Evolutionary conservation across 192 early-diverging fungal genomes (phyloP).

Genomic region (Entophlyctis luteolus): DNA sequence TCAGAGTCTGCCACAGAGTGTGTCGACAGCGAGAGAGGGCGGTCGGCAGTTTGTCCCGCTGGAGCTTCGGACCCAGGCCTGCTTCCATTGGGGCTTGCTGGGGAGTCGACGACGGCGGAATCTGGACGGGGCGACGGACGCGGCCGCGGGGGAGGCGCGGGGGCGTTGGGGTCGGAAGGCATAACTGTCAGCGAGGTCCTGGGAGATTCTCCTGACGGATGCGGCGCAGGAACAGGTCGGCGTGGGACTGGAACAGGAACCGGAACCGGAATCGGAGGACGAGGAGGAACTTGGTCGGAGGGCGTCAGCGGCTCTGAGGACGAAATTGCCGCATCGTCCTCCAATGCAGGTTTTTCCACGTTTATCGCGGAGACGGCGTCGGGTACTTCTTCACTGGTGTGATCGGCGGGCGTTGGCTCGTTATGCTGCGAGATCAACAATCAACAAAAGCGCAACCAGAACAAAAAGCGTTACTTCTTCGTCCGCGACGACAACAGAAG

Average conservation of each 20-base stretch:
- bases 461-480: neutral
- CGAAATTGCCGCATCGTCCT: no score
- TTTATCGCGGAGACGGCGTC: neutral
- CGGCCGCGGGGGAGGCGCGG: neutral
- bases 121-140: neutral
- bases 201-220: neutral
- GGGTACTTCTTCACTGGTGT: neutral
- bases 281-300: neutral
- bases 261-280: neutral
- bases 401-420: neutral
- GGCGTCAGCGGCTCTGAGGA: neutral
- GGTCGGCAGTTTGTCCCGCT: no score
- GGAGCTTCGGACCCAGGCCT: no score
- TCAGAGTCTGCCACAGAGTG: neutral
- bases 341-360: neutral
- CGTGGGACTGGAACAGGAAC: conserved; percentile 3
- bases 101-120: no score
- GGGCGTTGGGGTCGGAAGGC: neutral
- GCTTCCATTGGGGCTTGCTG: no score
- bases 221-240: conserved; percentile 11
- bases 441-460: no score
- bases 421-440: no score
- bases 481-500: neutral
- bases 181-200: neutral
- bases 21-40: neutral